A percentile compares a stretch with the other conserved stretches of the same genome.
Evolutionary conservation across 805 yeast species (phyloP).

Genomic region (Yamadazyma tumulicola): DNA sequence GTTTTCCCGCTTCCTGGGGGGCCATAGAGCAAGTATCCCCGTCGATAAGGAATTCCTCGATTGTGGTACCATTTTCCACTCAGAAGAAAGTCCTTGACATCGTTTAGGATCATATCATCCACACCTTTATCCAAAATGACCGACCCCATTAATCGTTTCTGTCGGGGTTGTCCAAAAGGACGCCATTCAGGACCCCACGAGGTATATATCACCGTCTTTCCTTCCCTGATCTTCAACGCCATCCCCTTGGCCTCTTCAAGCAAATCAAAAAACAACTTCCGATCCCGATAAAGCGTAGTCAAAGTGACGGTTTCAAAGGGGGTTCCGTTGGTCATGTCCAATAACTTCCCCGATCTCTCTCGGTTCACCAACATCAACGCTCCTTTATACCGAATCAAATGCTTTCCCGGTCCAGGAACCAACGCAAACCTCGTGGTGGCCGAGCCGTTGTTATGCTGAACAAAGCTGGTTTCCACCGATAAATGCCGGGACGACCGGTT

Average conservation of each 20-base stretch:
- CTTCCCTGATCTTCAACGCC: conserved; percentile 81
- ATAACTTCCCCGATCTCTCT: conserved; percentile 83
- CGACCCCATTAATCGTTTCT: conserved; percentile 77
- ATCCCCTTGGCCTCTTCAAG: conserved; percentile 78
- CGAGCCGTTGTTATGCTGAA: conserved; percentile 91
- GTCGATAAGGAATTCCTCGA: conserved; percentile 94
- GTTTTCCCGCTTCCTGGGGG: conserved; percentile 99
- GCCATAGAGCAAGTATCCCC: conserved; percentile 91
- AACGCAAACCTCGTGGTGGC: conserved; percentile 82
- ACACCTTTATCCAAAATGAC: conserved; percentile 81
- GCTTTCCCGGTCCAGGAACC: conserved; percentile 98
- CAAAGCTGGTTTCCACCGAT: conserved; percentile 81
- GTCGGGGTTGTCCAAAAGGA: conserved; percentile 93
- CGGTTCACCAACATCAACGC: conserved; percentile 87
- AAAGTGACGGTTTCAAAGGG: conserved; percentile 96
- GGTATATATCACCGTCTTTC: conserved; percentile 89
- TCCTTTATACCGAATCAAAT: conserved; percentile 77
- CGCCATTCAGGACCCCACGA: conserved; percentile 99
- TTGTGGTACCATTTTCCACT: conserved; percentile 91
- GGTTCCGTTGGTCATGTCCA: conserved; percentile 85
- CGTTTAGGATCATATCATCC: conserved; percentile 60
- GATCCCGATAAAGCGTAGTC: conserved; percentile 84
- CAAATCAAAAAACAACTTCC: conserved; percentile 63
- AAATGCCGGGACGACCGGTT: conserved; percentile 75
- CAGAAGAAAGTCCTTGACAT: conserved; percentile 73